A percentile compares a stretch with the other conserved stretches of the same genome.
phyloP scores from a whole-genome alignment of 371 early-diverging fungal species.

The Actinomortierella ambigua region DNA sequence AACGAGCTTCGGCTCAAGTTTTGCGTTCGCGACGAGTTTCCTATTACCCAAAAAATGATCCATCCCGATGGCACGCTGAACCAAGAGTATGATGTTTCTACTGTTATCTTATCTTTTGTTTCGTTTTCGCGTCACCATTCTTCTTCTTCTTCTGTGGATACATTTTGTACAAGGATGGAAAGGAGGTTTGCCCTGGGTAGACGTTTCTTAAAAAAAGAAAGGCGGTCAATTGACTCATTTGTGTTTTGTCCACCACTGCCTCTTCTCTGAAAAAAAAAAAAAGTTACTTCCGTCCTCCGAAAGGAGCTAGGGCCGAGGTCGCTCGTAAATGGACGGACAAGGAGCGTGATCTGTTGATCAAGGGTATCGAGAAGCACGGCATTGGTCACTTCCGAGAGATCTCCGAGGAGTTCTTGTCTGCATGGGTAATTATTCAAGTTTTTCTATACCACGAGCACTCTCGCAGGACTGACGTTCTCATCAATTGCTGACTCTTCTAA shows the following conservation, averaged over 20 bases:
- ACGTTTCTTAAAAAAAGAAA: no score
- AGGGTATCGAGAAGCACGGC: slow-evolving; percentile 85
- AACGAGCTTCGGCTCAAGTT: slow-evolving; percentile 82
- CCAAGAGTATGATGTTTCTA: slow-evolving; percentile 81
- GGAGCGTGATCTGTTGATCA: slow-evolving; percentile 73
- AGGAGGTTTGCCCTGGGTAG: slow-evolving; percentile 1
- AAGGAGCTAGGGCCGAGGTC: slow-evolving; percentile 55
- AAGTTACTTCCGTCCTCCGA: slow-evolving; percentile 85
- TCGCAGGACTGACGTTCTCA: no score
- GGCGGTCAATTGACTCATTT: no score
- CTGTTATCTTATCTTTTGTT: no score
- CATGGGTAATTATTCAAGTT: no score
- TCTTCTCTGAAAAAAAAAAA: neutral
- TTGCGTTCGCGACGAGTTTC: slow-evolving; percentile 81
- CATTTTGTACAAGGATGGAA: slow-evolving; percentile 10
- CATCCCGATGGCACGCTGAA: slow-evolving; percentile 83
- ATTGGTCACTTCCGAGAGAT: slow-evolving; percentile 90
- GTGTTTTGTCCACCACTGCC: no score
- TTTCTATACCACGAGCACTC: no score
- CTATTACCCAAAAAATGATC: slow-evolving; percentile 80
- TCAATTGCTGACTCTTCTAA: neutral
- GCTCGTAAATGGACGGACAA: slow-evolving; percentile 85
- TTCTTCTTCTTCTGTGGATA: slow-evolving; percentile 1
- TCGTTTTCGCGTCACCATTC: neutral
- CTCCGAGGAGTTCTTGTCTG: slow-evolving; percentile 76